These are phyloP conservation scores for Sordariomycetes sp. DNA, from an alignment of 2,329 filamentous ascomycete genomes.

Conservation along the genomic window DNA sequence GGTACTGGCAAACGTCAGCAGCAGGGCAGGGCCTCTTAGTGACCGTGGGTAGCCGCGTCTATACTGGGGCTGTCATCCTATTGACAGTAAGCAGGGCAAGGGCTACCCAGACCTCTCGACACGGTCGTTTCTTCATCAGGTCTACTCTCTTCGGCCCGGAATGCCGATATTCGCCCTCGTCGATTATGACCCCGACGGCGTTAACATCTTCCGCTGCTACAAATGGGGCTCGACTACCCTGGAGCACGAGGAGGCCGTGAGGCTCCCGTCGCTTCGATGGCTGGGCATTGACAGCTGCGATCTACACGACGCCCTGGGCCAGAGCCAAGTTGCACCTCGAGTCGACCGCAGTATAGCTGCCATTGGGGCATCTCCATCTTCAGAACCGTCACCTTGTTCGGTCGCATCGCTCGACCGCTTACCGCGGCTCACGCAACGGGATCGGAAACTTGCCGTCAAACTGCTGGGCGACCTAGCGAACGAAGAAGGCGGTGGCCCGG, in stretches of 20 bases:
- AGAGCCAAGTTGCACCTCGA: neutral
- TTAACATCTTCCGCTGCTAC: slow-evolving; percentile 63
- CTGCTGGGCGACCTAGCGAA: slow-evolving; percentile 32
- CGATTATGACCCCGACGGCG: slow-evolving; percentile 66
- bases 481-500: slow-evolving; percentile 11
- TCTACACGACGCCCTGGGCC: neutral
- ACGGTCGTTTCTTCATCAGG: slow-evolving; percentile 44
- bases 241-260: slow-evolving; percentile 40
- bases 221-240: slow-evolving; percentile 53
- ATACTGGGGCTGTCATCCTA: neutral
- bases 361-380: neutral
- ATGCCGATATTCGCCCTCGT: slow-evolving; percentile 51
- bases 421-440: slow-evolving; percentile 32
- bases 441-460: slow-evolving; percentile 42
- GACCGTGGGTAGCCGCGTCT: slow-evolving; percentile 34
- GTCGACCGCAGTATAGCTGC: neutral
- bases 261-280: slow-evolving; percentile 43
- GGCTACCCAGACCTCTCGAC: slow-evolving; percentile 70
- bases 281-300: slow-evolving; percentile 43
- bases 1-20: slow-evolving; percentile 35
- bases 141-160: slow-evolving; percentile 31
- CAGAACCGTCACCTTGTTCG: neutral
- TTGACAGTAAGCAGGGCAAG: slow-evolving; percentile 44
- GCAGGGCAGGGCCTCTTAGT: slow-evolving; percentile 49
- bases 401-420: slow-evolving; percentile 4